Evolutionary conservation across 331 rosid species (phyloP).

Genomic region (Acacia pycnantha): DNA sequence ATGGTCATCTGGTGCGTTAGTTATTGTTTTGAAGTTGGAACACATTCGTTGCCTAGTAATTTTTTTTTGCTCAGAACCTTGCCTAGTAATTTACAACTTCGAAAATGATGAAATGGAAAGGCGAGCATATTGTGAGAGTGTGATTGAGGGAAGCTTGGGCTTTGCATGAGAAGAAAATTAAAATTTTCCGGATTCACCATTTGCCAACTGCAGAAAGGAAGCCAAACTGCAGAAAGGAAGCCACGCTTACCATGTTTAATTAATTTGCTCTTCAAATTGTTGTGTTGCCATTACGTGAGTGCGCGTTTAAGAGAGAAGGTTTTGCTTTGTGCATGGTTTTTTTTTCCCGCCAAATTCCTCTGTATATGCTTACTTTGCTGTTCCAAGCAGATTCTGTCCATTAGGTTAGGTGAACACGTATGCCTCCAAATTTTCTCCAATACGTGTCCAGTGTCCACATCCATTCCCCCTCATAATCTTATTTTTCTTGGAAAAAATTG

Average conservation of each 20-base stretch:
- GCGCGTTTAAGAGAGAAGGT: background rate
- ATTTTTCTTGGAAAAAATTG: background rate
- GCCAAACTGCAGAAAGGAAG: no score
- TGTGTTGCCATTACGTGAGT: background rate
- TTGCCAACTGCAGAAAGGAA: no score
- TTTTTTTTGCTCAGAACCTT: no score
- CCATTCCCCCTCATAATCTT: background rate
- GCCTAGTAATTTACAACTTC: no score
- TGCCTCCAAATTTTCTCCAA: background rate
- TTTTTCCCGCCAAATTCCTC: background rate
- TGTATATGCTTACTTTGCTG: background rate
- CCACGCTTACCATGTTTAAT: no score
- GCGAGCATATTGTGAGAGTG: background rate
- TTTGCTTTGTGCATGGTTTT: background rate
- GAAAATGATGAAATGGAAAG: background rate
- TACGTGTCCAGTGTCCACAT: background rate
- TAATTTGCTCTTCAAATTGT: background rate
- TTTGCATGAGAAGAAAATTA: no score
- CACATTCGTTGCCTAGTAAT: no score
- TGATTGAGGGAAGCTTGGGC: no score
- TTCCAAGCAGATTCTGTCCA: background rate
- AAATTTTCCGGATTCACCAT: no score
- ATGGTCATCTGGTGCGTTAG: background rate
- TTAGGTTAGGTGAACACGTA: background rate
- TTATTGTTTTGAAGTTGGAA: background rate